These are phyloP conservation scores for Trichoderma afroharzianum DNA, from an alignment of 2,329 filamentous ascomycete species.

Conservation along the genomic window DNA sequence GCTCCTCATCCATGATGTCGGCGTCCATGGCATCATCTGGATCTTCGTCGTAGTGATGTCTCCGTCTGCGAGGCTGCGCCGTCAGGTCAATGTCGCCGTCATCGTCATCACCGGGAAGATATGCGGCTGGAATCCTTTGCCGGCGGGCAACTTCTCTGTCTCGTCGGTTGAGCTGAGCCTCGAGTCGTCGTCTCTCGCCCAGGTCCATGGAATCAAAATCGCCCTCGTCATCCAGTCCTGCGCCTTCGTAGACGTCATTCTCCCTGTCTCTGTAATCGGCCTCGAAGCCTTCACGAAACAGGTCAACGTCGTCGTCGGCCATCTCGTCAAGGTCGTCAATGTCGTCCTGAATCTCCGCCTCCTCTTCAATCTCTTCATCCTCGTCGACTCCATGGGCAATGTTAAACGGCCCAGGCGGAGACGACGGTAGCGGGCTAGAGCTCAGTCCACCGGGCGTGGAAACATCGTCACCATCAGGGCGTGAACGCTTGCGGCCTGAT, in stretches of 20 bases:
- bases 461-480: slow-evolving; percentile 49
- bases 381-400: slow-evolving; percentile 67
- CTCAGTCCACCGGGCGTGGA: slow-evolving; percentile 49
- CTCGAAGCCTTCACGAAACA: slow-evolving; percentile 71
- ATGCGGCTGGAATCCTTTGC: slow-evolving; percentile 67
- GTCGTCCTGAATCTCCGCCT: slow-evolving; percentile 68
- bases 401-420: slow-evolving; percentile 55
- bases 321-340: slow-evolving; percentile 76
- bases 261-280: slow-evolving; percentile 66
- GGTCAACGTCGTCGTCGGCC: slow-evolving; percentile 76
- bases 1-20: slow-evolving; percentile 92
- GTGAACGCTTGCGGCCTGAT: slow-evolving; percentile 53
- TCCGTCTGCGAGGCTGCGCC: slow-evolving; percentile 76
- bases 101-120: slow-evolving; percentile 77
- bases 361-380: slow-evolving; percentile 68
- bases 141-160: slow-evolving; percentile 68
- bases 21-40: slow-evolving; percentile 87
- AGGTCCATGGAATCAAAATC: slow-evolving; percentile 69
- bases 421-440: slow-evolving; percentile 64
- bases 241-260: slow-evolving; percentile 65
- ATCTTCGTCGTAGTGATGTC: slow-evolving; percentile 92
- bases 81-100: slow-evolving; percentile 82
- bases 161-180: slow-evolving; percentile 68
- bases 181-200: slow-evolving; percentile 64
- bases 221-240: slow-evolving; percentile 73